These are phyloP conservation scores for Aspergillus niger DNA, from an alignment of 2,329 filamentous ascomycete genomes.

Conservation along the genomic window DNA sequence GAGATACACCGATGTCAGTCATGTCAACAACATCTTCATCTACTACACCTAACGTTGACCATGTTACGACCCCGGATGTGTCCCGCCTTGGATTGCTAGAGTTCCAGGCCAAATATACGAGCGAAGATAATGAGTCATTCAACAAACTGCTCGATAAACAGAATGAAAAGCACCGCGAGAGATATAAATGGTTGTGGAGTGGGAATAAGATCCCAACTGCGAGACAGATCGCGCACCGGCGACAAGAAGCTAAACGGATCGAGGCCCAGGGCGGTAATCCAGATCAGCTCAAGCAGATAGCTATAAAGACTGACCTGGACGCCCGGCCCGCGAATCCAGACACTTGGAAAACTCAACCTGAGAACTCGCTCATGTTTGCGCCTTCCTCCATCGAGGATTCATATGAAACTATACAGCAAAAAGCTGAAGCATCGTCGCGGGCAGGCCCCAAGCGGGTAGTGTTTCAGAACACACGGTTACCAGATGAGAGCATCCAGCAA, in stretches of 20 bases:
- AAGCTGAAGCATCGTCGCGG: constrained; percentile 68
- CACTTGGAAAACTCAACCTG: constrained; percentile 71
- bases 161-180: constrained; percentile 79
- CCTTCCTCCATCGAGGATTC: constrained; percentile 55
- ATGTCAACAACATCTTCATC: constrained; percentile 38
- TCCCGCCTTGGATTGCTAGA: constrained; percentile 75
- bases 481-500: constrained; percentile 44
- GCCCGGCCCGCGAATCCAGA: constrained; percentile 76
- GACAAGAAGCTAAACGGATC: constrained; percentile 69
- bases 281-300: constrained; percentile 58
- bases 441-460: constrained; percentile 76
- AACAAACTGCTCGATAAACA: constrained; percentile 89
- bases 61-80: constrained; percentile 60
- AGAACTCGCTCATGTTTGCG: constrained; percentile 85
- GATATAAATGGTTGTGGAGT: constrained; percentile 85
- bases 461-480: constrained; percentile 81
- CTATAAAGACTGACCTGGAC: constrained; percentile 64
- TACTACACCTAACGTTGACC: constrained; percentile 41
- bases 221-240: constrained; percentile 60
- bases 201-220: constrained; percentile 77
- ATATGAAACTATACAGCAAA: constrained; percentile 64
- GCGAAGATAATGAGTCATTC: constrained; percentile 97
- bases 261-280: constrained; percentile 62
- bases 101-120: constrained; percentile 93
- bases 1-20: constrained; percentile 72